Conservation (phyloP, 305 asterid genomes). For the Solanum chacoense region DNA sequence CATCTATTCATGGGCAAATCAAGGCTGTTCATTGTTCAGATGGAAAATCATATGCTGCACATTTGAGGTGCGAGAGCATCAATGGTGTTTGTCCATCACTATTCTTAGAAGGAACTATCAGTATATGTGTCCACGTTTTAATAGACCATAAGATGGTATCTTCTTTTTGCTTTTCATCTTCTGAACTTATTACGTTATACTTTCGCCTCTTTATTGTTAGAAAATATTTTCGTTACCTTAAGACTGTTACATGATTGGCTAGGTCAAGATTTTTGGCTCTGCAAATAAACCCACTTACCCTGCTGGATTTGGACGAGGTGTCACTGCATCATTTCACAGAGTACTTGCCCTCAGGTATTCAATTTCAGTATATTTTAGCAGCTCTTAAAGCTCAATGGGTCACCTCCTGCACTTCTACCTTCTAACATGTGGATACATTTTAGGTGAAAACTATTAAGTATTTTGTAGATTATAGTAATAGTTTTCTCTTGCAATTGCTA, state of each 20-base stretch:
- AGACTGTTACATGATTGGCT: conserved; percentile 12
- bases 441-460: neutral
- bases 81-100: conserved; percentile 19
- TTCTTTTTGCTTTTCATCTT: conserved; percentile 1
- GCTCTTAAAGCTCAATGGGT: conserved; percentile 1
- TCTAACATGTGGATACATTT: neutral
- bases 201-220: neutral
- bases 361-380: neutral
- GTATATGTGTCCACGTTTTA: conserved; percentile 55
- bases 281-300: conserved; percentile 38
- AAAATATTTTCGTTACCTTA: conserved; percentile 4
- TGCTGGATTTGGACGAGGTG: conserved; percentile 55
- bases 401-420: neutral
- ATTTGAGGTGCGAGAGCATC: conserved; percentile 10
- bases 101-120: conserved; percentile 35
- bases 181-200: neutral
- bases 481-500: neutral
- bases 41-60: conserved; percentile 23
- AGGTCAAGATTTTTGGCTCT: conserved; percentile 58
- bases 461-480: neutral
- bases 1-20: conserved; percentile 55
- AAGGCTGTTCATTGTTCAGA: conserved; percentile 44
- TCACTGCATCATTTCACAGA: conserved; percentile 65
- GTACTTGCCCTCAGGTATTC: conserved; percentile 56
- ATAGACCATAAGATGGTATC: conserved; percentile 37